Evolutionary conservation across 2,329 filamentous ascomycete species (phyloP), one percentile per base, ranked within the genome.

Genomic region (Phialemonium atrogriseum): DNA sequence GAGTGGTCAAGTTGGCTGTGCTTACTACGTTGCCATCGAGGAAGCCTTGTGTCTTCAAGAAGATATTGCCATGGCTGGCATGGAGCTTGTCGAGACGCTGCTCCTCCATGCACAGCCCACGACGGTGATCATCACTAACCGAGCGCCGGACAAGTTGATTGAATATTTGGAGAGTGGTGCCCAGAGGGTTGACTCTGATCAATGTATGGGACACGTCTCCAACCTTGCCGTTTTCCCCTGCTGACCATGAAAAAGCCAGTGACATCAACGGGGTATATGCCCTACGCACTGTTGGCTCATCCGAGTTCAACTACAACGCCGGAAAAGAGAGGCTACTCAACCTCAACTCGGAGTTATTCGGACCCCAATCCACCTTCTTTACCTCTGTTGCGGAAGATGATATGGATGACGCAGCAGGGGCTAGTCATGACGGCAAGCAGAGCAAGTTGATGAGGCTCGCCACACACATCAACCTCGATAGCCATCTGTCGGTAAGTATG

Each of bases 1-100:
- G n/a, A 70, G 73, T 18, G 77, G 73, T 1, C 77, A 70, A 0
- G 66, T 94, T 12, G 89, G 89, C 1, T 95, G 87, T 52, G 80
- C 84, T 27, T 94, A 89, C 50, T 94, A 89, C 50, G 64, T 80
- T 27, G 77, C 79, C 5, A 60, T 68, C 16, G 75, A 86, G 23
- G 78, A 84, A 46, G 75, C 68, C 21, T 56, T 95, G 4, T 80
- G 73, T 36, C 66, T 94, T 25, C 77, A 93, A 50, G 78, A 89
- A 49, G 88, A 95, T 43, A 68, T 84, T 8, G 66, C 73, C 11
- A 65, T 76, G 42, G 80, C 78, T 5, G 77, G 75, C n/a, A 52
- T 74, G n/a, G 77, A 84, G 21, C 60, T 80, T 10, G 60, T 82
- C n/a, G 75, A 84, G 38, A 76, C 69, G 5, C 56, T 79, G 13